These are phyloP conservation scores for Epichloe coenophiala DNA, from an alignment of 2,329 filamentous ascomycete species.

Conservation along the genomic window DNA sequence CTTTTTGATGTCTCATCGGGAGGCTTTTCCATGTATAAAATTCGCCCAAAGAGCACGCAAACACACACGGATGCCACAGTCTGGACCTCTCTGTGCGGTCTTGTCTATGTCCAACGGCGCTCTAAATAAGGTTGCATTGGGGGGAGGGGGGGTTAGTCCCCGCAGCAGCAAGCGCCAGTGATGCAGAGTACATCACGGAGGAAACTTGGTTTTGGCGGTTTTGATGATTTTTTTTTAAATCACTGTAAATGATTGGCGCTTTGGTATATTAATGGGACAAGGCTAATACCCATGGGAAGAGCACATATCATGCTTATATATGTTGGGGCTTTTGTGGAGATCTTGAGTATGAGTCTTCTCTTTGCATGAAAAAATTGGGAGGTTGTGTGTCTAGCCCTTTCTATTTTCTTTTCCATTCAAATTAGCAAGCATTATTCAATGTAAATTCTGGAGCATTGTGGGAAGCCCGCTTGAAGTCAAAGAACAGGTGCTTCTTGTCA, in stretches of 20 bases:
- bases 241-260: slow-evolving; percentile 4
- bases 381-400: not conserved
- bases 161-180: not conserved
- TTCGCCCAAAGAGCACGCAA: not conserved
- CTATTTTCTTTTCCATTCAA: not conserved
- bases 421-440: slow-evolving; percentile 1
- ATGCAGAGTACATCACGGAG: not conserved
- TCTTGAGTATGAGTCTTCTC: not conserved
- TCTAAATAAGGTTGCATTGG: not conserved
- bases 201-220: not conserved
- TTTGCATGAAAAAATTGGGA: not conserved
- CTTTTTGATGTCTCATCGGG: not conserved
- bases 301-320: not conserved
- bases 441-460: not conserved
- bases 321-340: not conserved
- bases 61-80: not conserved
- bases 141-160: not conserved
- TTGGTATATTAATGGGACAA: not conserved
- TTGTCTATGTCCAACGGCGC: not conserved
- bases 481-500: not conserved
- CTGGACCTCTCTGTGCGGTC: not conserved
- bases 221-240: not conserved
- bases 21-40: not conserved
- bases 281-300: slow-evolving; percentile 3
- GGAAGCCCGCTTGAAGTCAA: not conserved